phyloP scores from a whole-genome alignment of 148 eudicot species.

The Agrostemma githago region DNA sequence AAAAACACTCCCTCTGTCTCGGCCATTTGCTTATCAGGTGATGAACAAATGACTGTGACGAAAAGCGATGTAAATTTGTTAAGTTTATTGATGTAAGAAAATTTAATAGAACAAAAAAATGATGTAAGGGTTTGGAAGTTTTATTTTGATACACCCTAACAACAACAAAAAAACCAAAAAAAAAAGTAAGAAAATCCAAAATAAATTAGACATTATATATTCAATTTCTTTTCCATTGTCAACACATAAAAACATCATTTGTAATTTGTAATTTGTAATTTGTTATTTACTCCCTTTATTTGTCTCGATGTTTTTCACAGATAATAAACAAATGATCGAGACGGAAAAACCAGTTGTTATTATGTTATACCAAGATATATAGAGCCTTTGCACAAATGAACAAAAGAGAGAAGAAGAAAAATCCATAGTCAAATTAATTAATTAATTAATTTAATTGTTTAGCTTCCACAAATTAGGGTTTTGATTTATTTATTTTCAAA shows the following conservation, averaged over 20 bases:
- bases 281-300: too few species aligned
- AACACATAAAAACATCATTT: slow-evolving; percentile 15
- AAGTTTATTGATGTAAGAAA: slow-evolving; percentile 3
- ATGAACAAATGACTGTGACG: too few species aligned
- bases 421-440: slow-evolving; percentile 14
- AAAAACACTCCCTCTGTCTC: not conserved
- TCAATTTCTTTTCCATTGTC: slow-evolving; percentile 18
- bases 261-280: not conserved
- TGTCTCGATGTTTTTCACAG: too few species aligned
- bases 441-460: not conserved
- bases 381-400: slow-evolving; percentile 30
- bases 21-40: too few species aligned
- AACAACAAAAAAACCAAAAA: not conserved
- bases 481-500: slow-evolving; percentile 19
- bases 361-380: not conserved
- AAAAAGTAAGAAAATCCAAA: slow-evolving; percentile 27
- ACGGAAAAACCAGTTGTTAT: too few species aligned
- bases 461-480: slow-evolving; percentile 41
- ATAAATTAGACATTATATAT: slow-evolving; percentile 23
- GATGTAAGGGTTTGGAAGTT: slow-evolving; percentile 15
- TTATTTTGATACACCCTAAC: slow-evolving; percentile 5
- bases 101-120: not conserved
- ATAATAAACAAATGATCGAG: too few species aligned
- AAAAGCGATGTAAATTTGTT: not conserved
- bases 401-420: slow-evolving; percentile 29